Evolutionary conservation across 192 early-diverging fungal genomes (phyloP).

Genomic region (Endogone sp.): DNA sequence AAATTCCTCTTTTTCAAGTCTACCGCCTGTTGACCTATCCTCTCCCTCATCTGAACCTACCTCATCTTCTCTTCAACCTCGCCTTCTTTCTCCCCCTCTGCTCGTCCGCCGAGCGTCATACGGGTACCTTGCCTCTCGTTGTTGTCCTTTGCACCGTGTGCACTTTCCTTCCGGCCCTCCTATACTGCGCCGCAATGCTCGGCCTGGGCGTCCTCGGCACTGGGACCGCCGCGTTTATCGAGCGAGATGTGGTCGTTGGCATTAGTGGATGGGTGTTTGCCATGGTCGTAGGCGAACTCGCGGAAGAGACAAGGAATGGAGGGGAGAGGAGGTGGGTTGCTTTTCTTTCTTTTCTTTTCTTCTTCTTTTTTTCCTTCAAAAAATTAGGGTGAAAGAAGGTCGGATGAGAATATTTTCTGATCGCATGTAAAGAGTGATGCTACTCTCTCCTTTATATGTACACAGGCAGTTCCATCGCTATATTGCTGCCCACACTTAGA

Average conservation of each 20-base stretch:
- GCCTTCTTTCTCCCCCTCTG: constrained; percentile 13
- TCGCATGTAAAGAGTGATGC: too few relatives aligned
- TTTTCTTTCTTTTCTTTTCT: not conserved
- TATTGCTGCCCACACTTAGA: too few relatives aligned
- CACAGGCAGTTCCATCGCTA: too few relatives aligned
- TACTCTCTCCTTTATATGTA: too few relatives aligned
- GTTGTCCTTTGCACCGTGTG: constrained; percentile 13
- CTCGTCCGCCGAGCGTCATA: constrained; percentile 14
- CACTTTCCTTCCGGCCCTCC: constrained; percentile 11
- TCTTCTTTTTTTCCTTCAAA: too few relatives aligned
- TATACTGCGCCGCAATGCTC: constrained; percentile 5
- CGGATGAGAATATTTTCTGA: too few relatives aligned
- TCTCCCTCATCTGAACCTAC: constrained; percentile 9
- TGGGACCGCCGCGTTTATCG: not conserved
- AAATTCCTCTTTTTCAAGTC: not conserved
- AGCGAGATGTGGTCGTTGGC: constrained; percentile 3
- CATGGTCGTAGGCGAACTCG: constrained; percentile 19
- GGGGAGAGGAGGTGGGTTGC: not conserved
- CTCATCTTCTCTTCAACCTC: constrained; percentile 14
- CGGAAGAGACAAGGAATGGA: constrained; percentile 14
- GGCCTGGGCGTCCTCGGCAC: not conserved
- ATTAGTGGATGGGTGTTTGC: constrained; percentile 22
- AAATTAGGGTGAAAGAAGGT: too few relatives aligned
- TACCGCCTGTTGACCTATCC: constrained; percentile 15
- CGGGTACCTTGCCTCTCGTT: constrained; percentile 11